A percentile compares a stretch with the other conserved stretches of the same genome.
phyloP scores from a whole-genome alignment of 2,329 filamentous ascomycete genomes.

The Penicillium aurantiogriseum region DNA sequence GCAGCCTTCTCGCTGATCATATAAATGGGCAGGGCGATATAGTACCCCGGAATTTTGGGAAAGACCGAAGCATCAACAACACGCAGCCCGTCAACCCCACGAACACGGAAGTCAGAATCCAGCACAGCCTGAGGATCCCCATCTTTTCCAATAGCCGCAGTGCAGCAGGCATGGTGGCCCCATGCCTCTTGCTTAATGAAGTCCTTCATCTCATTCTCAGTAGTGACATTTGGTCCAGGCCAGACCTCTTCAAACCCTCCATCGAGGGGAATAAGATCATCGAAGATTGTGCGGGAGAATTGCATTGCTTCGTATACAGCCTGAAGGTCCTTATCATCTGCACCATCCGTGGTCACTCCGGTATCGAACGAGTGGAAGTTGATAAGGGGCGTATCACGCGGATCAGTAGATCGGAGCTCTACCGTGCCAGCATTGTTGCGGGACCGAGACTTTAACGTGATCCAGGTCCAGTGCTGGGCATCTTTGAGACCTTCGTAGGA shows the following conservation, averaged over 20 bases:
- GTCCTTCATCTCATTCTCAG: conserved; percentile 47
- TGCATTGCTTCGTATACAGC: conserved; percentile 58
- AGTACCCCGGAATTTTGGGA: conserved; percentile 56
- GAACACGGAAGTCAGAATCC: conserved; percentile 56
- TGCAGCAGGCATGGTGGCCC: conserved; percentile 58
- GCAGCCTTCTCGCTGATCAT: conserved; percentile 63
- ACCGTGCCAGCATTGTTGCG: conserved; percentile 64
- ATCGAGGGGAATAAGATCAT: conserved; percentile 42
- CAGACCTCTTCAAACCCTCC: conserved; percentile 47
- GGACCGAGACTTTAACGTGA: conserved; percentile 58
- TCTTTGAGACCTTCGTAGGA: conserved; percentile 44
- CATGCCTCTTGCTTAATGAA: conserved; percentile 53
- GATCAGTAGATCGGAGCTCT: conserved; percentile 58
- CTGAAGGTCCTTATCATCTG: conserved; percentile 51
- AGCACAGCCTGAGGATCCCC: conserved; percentile 55
- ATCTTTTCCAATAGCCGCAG: conserved; percentile 54
- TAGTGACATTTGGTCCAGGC: conserved; percentile 44
- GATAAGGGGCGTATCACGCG: conserved; percentile 62
- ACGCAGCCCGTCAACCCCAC: conserved; percentile 54
- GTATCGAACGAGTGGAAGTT: conserved; percentile 57
- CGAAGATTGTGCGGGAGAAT: conserved; percentile 51
- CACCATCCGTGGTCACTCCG: conserved; percentile 37
- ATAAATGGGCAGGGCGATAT: conserved; percentile 53
- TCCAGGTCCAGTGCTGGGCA: conserved; percentile 47
- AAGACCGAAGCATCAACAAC: conserved; percentile 63